These are phyloP conservation scores for Ascochyta pisi DNA, from an alignment of 2,329 filamentous ascomycete genomes.

Conservation along the genomic window DNA sequence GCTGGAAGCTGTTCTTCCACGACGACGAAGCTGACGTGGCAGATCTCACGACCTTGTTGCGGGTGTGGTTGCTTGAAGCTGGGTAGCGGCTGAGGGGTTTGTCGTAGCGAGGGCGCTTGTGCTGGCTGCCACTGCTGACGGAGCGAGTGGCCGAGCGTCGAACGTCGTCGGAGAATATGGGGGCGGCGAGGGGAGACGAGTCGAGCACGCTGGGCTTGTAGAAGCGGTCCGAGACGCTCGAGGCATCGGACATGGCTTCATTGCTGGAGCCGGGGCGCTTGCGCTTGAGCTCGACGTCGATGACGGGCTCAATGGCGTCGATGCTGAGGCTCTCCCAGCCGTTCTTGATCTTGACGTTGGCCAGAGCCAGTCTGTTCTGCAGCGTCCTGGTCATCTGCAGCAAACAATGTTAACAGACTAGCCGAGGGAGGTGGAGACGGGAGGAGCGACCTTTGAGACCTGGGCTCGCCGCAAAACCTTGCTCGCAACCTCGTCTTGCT, in stretches of 20 bases:
- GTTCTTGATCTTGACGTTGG: constrained; percentile 96
- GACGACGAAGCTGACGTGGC: constrained; percentile 65
- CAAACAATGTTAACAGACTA: constrained; percentile 8
- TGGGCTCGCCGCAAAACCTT: constrained; percentile 53
- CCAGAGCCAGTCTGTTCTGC: constrained; percentile 91
- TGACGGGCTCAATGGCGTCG: constrained; percentile 82
- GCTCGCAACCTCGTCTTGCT: constrained; percentile 50
- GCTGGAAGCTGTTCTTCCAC: constrained; percentile 79
- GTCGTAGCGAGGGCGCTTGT: constrained; percentile 45
- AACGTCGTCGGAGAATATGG: constrained; percentile 84
- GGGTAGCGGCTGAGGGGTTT: constrained; percentile 35
- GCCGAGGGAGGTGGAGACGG: constrained; percentile 12
- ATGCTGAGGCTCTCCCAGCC: constrained; percentile 91
- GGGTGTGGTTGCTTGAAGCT: constrained; percentile 66
- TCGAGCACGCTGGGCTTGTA: constrained; percentile 73
- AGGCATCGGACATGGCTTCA: constrained; percentile 85
- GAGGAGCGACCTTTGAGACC: constrained; percentile 50
- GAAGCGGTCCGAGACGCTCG: constrained; percentile 78
- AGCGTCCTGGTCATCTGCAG: constrained; percentile 87
- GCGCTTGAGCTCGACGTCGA: constrained; percentile 79
- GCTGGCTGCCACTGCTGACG: constrained; percentile 61
- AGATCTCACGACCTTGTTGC: constrained; percentile 66
- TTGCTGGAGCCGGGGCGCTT: constrained; percentile 70
- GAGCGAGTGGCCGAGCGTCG: constrained; percentile 61
- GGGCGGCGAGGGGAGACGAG: constrained; percentile 83